These are phyloP conservation scores for Microbotryum lychnidis-dioicae DNA, from an alignment of 1,284 basidiomycete species.

Conservation along the genomic window DNA sequence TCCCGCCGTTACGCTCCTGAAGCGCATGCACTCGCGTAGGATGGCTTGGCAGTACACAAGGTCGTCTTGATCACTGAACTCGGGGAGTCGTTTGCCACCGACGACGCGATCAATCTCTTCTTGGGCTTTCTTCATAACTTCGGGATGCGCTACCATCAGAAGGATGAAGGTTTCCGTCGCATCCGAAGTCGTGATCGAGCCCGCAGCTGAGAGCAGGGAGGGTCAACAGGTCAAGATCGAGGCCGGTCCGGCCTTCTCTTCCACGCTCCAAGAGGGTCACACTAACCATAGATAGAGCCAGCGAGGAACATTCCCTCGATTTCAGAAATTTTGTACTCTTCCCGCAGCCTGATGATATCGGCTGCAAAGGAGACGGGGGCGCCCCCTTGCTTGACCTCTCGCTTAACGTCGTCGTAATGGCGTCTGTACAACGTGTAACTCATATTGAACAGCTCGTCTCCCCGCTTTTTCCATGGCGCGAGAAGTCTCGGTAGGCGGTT, in stretches of 20 bases:
- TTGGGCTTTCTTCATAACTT: slow-evolving; percentile 28
- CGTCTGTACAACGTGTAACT: slow-evolving; percentile 32
- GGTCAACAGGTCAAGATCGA: neutral
- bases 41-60: slow-evolving; percentile 36
- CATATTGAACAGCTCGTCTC: slow-evolving; percentile 13
- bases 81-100: slow-evolving; percentile 32
- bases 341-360: slow-evolving; percentile 32
- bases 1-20: slow-evolving; percentile 39
- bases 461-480: slow-evolving; percentile 34
- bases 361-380: slow-evolving; percentile 35
- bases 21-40: slow-evolving; percentile 37
- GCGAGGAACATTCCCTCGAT: slow-evolving; percentile 35
- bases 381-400: slow-evolving; percentile 10
- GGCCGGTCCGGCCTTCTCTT: neutral
- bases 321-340: slow-evolving; percentile 31
- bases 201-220: neutral
- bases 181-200: slow-evolving; percentile 33
- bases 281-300: slow-evolving; percentile 32
- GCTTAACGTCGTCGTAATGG: slow-evolving; percentile 26
- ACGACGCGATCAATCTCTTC: slow-evolving; percentile 37
- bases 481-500: slow-evolving; percentile 32
- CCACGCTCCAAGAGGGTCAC: neutral
- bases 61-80: slow-evolving; percentile 35
- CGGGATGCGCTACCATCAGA: slow-evolving; percentile 21
- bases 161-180: slow-evolving; percentile 29